phyloP scores from a whole-genome alignment of 2,329 filamentous ascomycete genomes.

The Pseudohalonectria lignicola region DNA sequence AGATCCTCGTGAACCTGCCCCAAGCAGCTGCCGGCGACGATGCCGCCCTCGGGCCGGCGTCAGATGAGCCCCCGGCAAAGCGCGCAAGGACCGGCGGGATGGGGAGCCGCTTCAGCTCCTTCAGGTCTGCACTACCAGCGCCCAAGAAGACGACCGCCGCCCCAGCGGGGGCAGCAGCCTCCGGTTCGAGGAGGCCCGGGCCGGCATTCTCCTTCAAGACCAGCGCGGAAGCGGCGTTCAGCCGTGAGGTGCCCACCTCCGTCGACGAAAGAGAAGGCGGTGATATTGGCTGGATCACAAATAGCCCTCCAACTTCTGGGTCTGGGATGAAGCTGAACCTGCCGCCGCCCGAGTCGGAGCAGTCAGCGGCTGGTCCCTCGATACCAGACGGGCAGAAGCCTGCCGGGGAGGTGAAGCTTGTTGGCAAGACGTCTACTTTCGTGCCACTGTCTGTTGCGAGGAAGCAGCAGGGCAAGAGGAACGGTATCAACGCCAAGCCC shows the following conservation, averaged over 20 bases:
- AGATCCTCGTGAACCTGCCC: conserved; percentile 73
- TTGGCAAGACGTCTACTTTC: conserved; percentile 78
- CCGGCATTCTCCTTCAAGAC: conserved; percentile 66
- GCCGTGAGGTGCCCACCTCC: conserved; percentile 35
- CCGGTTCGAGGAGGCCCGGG: neutral
- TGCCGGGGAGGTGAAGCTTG: conserved; percentile 54
- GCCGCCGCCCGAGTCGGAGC: conserved; percentile 25
- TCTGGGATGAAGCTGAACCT: conserved; percentile 16
- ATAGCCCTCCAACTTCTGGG: neutral
- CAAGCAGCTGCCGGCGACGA: conserved; percentile 31
- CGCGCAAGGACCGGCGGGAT: conserved; percentile 46
- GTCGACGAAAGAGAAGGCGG: conserved; percentile 6
- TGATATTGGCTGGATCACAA: too few species aligned
- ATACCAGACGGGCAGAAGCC: conserved; percentile 46
- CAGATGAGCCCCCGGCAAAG: conserved; percentile 54
- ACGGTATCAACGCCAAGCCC: too few species aligned
- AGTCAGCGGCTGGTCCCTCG: conserved; percentile 21
- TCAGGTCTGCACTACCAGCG: conserved; percentile 78
- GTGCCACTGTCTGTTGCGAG: conserved; percentile 76
- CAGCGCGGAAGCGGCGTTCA: conserved; percentile 72
- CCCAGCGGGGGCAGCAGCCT: conserved; percentile 7
- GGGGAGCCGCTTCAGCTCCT: conserved; percentile 63
- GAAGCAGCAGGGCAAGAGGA: conserved; percentile 60
- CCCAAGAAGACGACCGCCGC: conserved; percentile 52
- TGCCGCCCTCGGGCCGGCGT: conserved; percentile 15